Evolutionary conservation across 2,329 filamentous ascomycete genomes (phyloP), one percentile per base, ranked within the genome.

Genomic region (Aspergillus melleus): DNA sequence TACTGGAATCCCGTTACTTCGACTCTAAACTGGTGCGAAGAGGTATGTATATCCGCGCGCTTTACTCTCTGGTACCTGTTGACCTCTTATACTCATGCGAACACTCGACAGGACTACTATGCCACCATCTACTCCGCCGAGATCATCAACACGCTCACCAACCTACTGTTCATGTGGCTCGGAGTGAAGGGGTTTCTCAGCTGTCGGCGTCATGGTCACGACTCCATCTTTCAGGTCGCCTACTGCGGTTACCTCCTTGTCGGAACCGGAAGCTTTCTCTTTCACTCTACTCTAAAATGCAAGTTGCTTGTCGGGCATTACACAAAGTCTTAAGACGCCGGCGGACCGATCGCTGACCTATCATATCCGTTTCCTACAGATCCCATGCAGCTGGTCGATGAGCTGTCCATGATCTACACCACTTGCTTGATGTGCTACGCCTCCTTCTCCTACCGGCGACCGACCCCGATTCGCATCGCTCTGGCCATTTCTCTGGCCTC

Each of bases 71-170:
- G 26, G 4, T 26, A 14, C 49, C 3, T n/a, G 6, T 26, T 4
- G 26, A n/a, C 14, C 16, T 11, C 2, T 56, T 44, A 58, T 19
- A 56, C 29, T 52, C 22, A 36, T 55, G 49, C 54, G 63, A 61
- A 63, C 54, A 8, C 14, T 49, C 32, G 29, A 55, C 54, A 92
- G 85, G 90, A 91, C 64, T 90, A 90, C 76, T 89, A 89, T 79
- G 86, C 88, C 42, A 92, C 89, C 4, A 81, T 84, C 49, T 93
- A 92, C 71, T 84, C 87, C 50, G 90, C 90, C 39, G 90, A 93
- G 72, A 86, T 93, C 50, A 85, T 92, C 71, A 94, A 90, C 76
- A 90, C 91, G 3, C 69, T 93, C 32, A 96, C 92, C 36, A 96
- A 96, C 74, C 74, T 90, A 3, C 79, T 95, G 24, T 96, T 96